Base-by-base conservation (phyloP, 306 rosid species). In the Gastrolobium bilobum region DNA sequence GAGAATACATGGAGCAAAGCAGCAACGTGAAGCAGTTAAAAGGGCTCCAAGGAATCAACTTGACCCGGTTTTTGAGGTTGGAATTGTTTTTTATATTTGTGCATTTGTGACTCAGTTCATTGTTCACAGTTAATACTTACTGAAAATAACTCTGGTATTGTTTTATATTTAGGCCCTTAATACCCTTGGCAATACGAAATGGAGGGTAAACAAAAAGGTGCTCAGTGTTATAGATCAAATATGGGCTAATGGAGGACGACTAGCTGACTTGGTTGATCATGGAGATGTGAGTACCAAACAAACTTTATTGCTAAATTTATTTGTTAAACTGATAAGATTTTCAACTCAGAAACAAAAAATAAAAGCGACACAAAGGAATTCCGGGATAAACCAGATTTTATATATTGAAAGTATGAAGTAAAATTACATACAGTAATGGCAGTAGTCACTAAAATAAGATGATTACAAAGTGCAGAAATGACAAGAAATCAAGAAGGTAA, bases 1-100 rank as follows among this genome's bases (percentile, higher is more conserved):
- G 99, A 87, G 99, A 82, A 90, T 84, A 47, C 99, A 93, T 86
- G 99, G 98, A 72, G 97, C 99, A 3, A 95, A 80, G 78, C 99
- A 93, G 83, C 99, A 91, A 75, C 92, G 98, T n/a, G 86, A 91
- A 77, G 88, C 91, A 53, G 82, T 95, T 81, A 95, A 88, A 85
- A 86, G 96, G 81, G 75, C 97, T 67, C 81, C 96, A 14, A 81
- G 39, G 86, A 52, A 30, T 39, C 94, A 95, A 58, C 78, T 95
- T 62, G 89, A 88, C 66, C 88, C 96, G 69, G 85, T 91, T 84
- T 93, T 84, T 79, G 87, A 95, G 99, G 99, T 95, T 68, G 82
- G 77, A 42, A 31, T 61, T 13, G 26, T 37, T 65, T 72, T 59
- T 38, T 10, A 26, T 50, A 29, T 54, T 14, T 79, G 68, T 70